A percentile compares a stretch with the other conserved stretches of the same genome.
phyloP scores from a whole-genome alignment of 2,329 filamentous ascomycete genomes.

The Fusarium bactridioides region DNA sequence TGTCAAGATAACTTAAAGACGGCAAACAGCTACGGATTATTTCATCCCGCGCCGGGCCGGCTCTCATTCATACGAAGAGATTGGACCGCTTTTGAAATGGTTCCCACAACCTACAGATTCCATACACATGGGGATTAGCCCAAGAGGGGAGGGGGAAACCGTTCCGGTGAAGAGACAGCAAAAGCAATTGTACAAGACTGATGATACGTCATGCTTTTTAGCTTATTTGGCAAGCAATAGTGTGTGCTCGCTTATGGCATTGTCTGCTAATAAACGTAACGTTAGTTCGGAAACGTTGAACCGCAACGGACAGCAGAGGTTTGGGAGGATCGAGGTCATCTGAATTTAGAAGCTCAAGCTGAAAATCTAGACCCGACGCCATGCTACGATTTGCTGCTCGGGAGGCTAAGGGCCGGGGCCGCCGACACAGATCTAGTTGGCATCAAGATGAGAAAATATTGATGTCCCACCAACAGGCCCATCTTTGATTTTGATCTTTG shows the following conservation, averaged over 20 bases:
- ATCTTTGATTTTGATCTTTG: conserved; percentile 1
- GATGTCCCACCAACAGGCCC: background rate
- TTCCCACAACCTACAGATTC: background rate
- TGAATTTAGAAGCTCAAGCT: background rate
- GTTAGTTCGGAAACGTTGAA: conserved; percentile 3
- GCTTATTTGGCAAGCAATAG: conserved; percentile 9
- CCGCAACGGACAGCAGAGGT: background rate
- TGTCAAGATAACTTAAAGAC: background rate
- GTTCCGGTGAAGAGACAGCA: conserved; percentile 33
- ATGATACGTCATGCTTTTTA: conserved; percentile 24
- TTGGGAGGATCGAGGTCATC: background rate
- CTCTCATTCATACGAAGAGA: conserved; percentile 8
- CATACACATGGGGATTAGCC: background rate
- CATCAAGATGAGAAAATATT: conserved; percentile 12
- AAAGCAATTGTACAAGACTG: conserved; percentile 24
- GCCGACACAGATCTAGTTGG: conserved; percentile 20
- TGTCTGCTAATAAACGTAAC: background rate
- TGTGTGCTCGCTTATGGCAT: background rate
- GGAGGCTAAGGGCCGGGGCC: conserved; percentile 8
- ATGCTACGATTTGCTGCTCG: conserved; percentile 25
- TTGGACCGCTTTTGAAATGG: background rate
- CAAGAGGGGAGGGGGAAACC: background rate
- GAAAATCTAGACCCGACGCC: conserved; percentile 18
- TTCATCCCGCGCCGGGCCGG: conserved; percentile 28
- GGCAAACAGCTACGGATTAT: background rate